Evolutionary conservation across 1,139 yeast species (phyloP), one percentile per base, ranked within the genome.

Genomic region (Taiozyma sp.): DNA sequence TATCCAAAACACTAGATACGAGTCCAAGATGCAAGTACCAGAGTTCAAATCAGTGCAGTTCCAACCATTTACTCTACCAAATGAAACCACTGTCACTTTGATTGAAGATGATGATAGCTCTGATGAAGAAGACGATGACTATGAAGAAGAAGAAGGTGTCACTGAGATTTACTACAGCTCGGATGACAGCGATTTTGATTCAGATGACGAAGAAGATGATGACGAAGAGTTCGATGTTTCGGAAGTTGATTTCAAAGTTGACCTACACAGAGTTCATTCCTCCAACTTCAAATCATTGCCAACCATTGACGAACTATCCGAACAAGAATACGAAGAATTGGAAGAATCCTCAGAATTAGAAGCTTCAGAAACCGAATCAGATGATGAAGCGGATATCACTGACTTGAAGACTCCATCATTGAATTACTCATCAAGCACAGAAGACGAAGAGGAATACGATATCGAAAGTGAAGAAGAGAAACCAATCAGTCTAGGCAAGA

Each of bases 71-170:
- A 29, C n/a, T 8, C 26, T 51, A 16, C 52, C 58, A 6, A 37
- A 39, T 6, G 24, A 46, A 6, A 44, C 53, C 9, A 54, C 59
- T 10, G 58, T 56, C 5, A 51, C 60, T 4, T 47, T 50, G 28
- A 53, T 56, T 13, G 63, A 58, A 16, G 65, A 62, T 46, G 61
- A 60, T 42, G 60, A 62, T 47, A 50, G 56, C 14, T 50, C 47
- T 29, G 57, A 57, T 37, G 51, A 46, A n/a, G 61, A 60, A 16
- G 56, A 53, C 19, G 46, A 44, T 22, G 50, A 52, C n/a, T 47
- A 47, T 4, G 51, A 47, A 6, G 48, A 48, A 4, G 48, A 44
- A 4, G 48, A 44, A 10, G 28, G 42, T 19, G 34, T 32, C 2
- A 9, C 44, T 2, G 46, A 45, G 16, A 26, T 47, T 8, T 29